These are phyloP conservation scores for Halophytophthora polymorphica DNA, from an alignment of 352 stramenopile species.

Conservation along the genomic window DNA sequence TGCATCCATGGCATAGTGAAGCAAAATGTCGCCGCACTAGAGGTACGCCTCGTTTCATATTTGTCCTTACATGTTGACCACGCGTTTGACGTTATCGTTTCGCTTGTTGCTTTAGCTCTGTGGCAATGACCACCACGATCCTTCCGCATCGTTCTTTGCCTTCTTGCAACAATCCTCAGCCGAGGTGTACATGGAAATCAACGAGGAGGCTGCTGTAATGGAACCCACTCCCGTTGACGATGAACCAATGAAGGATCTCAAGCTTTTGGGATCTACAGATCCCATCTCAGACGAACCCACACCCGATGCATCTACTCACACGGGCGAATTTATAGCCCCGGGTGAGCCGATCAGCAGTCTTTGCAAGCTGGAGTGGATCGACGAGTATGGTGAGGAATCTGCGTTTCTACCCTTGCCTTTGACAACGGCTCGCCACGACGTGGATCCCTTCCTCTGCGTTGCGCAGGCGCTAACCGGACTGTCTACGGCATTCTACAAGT, in stretches of 20 bases:
- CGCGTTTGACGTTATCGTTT: neutral
- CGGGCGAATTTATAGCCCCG: neutral
- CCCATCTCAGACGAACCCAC: constrained; percentile 2
- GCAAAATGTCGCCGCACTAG: constrained; percentile 33
- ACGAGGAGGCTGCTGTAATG: neutral
- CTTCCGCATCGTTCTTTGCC: constrained; percentile 19
- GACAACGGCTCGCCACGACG: constrained; percentile 24
- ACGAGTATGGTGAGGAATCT: constrained; percentile 33
- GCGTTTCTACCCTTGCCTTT: constrained; percentile 29
- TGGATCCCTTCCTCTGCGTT: constrained; percentile 37
- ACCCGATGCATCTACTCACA: constrained; percentile 1
- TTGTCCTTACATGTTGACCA: neutral
- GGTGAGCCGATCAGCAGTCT: constrained; percentile 3
- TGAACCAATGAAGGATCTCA: constrained; percentile 3
- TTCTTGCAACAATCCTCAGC: constrained; percentile 28
- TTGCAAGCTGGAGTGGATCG: constrained; percentile 51
- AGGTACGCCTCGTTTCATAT: constrained; percentile 23
- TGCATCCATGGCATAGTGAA: constrained; percentile 33
- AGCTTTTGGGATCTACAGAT: constrained; percentile 7
- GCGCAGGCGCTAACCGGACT: constrained; percentile 32
- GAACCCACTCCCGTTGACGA: neutral
- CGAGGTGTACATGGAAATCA: neutral
- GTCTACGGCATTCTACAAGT: constrained; percentile 29
- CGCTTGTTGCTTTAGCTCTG: constrained; percentile 24
- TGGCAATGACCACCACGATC: constrained; percentile 26